These are phyloP conservation scores for Bathelium albidoporum DNA, from an alignment of 495 filamentous ascomycete genomes.

Conservation along the genomic window DNA sequence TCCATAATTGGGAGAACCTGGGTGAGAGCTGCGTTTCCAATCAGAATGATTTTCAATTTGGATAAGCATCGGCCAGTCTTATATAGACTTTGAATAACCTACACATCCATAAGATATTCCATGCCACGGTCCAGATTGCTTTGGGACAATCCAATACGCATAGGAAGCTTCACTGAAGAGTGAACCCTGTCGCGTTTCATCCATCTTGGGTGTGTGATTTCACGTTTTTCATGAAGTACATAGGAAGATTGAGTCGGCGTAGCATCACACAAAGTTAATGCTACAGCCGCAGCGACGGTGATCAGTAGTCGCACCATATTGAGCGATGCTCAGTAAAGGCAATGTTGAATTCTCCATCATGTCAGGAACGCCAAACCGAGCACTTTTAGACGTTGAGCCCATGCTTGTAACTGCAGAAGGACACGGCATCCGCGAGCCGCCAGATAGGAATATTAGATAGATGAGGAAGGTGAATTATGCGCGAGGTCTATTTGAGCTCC, in stretches of 20 bases:
- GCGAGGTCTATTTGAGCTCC: not conserved
- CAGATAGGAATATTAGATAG: not conserved
- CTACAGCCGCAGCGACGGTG: slow-evolving; percentile 3
- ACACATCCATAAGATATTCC: slow-evolving; percentile 15
- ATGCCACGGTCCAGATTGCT: slow-evolving; percentile 9
- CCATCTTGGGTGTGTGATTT: slow-evolving; percentile 9
- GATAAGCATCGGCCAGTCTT: no score
- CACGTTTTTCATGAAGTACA: slow-evolving; percentile 14
- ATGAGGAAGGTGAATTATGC: slow-evolving; percentile 4
- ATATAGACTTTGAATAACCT: not conserved
- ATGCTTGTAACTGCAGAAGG: not conserved
- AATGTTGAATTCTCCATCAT: not conserved
- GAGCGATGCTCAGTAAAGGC: not conserved
- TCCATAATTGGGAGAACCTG: slow-evolving; percentile 12
- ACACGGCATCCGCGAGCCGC: not conserved
- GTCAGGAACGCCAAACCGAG: not conserved
- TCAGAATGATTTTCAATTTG: not conserved
- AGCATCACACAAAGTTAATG: not conserved
- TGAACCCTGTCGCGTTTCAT: slow-evolving; percentile 9
- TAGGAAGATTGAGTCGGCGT: slow-evolving; percentile 4
- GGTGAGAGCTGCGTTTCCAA: slow-evolving; percentile 8
- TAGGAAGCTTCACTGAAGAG: slow-evolving; percentile 11
- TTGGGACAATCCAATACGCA: slow-evolving; percentile 16
- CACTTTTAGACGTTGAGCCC: not conserved
- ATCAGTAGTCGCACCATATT: slow-evolving; percentile 2